Percentiles rank a stretch among this genome's conserved stretches.
phyloP scores from a whole-genome alignment of 1,284 basidiomycete genomes.

The Papiliotrema fonsecae region DNA sequence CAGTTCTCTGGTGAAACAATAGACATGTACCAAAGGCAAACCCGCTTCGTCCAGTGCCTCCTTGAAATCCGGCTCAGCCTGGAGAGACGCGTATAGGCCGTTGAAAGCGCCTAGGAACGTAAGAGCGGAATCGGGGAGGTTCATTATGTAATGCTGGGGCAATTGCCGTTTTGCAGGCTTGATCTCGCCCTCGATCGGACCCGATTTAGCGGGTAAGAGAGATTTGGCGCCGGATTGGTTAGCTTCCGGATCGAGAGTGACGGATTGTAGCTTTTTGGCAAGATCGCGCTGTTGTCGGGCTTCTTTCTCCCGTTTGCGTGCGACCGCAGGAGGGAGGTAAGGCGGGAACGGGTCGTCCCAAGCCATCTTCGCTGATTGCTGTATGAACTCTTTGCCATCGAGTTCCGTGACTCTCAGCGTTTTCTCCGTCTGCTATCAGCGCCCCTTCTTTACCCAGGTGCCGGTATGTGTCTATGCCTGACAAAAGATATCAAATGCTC shows the following conservation, averaged over 20 bases:
- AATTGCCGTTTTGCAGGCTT: constrained; percentile 42
- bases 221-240: not conserved
- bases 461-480: too few species aligned
- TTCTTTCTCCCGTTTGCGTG: constrained; percentile 16
- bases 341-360: constrained; percentile 63
- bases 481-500: constrained; percentile 1
- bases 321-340: constrained; percentile 7
- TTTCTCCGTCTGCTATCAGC: constrained; percentile 57
- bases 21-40: constrained; percentile 87
- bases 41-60: constrained; percentile 9
- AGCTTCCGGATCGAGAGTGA: not conserved
- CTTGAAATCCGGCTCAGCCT: constrained; percentile 19
- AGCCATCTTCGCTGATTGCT: constrained; percentile 54
- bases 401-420: constrained; percentile 66
- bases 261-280: not conserved
- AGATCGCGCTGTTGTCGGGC: constrained; percentile 17
- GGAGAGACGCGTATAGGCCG: constrained; percentile 55
- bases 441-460: not conserved
- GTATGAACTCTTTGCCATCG: constrained; percentile 83
- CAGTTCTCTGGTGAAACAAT: constrained; percentile 92
- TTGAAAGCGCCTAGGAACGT: constrained; percentile 84
- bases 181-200: not conserved
- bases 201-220: not conserved
- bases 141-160: constrained; percentile 92
- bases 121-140: constrained; percentile 87